A percentile compares a stretch with the other conserved stretches of the same genome.
Evolutionary conservation across 192 early-diverging fungal genomes (phyloP).

Genomic region (Podila horticola): DNA sequence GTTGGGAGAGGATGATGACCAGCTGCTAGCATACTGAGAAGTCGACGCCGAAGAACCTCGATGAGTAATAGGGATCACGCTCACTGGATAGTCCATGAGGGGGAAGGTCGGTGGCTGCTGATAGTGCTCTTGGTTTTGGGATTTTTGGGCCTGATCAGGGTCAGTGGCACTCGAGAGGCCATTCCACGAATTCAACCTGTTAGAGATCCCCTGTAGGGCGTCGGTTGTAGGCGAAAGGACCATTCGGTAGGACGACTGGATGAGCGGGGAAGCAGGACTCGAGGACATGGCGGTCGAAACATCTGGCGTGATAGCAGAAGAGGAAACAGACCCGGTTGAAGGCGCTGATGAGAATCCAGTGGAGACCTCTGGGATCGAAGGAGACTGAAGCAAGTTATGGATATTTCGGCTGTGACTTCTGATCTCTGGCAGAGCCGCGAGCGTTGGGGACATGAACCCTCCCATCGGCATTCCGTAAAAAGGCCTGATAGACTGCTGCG

Average conservation of each 20-base stretch:
- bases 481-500: conserved; percentile 11
- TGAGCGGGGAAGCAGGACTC: conserved; percentile 16
- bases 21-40: background rate
- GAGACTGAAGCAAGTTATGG: background rate
- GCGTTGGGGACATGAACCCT: conserved; percentile 36
- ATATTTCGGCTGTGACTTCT: background rate
- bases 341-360: conserved; percentile 7
- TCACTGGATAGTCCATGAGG: background rate
- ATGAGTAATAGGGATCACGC: background rate
- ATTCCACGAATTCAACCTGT: conserved; percentile 34
- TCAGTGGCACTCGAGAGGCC: conserved; percentile 14
- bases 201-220: conserved; percentile 24
- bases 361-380: conserved; percentile 1
- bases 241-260: conserved; percentile 18
- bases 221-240: conserved; percentile 34
- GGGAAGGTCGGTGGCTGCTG: background rate
- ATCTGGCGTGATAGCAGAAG: background rate
- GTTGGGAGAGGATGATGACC: background rate
- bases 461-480: conserved; percentile 49
- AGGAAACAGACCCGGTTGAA: conserved; percentile 4
- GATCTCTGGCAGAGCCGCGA: conserved; percentile 31
- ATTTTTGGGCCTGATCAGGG: background rate
- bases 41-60: background rate
- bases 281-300: background rate
- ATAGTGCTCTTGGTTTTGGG: background rate